These are phyloP conservation scores for Penicillium waksmanii DNA, from an alignment of 495 filamentous ascomycete species.

Conservation along the genomic window DNA sequence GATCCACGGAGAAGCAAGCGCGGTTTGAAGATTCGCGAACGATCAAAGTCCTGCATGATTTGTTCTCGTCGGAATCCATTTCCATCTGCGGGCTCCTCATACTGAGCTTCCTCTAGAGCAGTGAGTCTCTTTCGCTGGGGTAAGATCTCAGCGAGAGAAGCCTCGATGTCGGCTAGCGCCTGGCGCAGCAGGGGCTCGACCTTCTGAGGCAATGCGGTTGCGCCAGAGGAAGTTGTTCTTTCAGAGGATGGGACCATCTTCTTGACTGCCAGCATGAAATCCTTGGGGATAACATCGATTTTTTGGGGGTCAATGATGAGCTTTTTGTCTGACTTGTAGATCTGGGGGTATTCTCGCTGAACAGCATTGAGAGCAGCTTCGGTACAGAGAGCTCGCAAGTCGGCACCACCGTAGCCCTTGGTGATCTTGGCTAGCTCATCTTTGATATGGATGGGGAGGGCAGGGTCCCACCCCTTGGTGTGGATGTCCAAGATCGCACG, in stretches of 20 bases:
- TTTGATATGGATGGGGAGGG: slow-evolving; percentile 76
- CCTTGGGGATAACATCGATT: slow-evolving; percentile 83
- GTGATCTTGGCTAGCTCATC: slow-evolving; percentile 81
- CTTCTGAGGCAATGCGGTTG: slow-evolving; percentile 71
- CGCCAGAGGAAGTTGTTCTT: slow-evolving; percentile 78
- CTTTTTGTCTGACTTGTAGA: slow-evolving; percentile 90
- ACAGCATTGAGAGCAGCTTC: slow-evolving; percentile 99
- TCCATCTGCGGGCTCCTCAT: slow-evolving; percentile 81
- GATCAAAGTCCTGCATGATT: slow-evolving; percentile 89
- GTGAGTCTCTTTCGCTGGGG: slow-evolving; percentile 83
- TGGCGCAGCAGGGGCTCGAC: slow-evolving; percentile 81
- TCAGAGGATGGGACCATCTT: slow-evolving; percentile 96
- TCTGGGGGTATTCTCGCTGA: slow-evolving; percentile 92
- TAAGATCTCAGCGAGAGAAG: slow-evolving; percentile 72
- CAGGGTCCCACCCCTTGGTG: slow-evolving; percentile 88
- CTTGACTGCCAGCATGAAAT: slow-evolving; percentile 96
- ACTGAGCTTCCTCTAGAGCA: slow-evolving; percentile 91
- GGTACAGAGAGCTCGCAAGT: slow-evolving; percentile 90
- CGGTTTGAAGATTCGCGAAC: slow-evolving; percentile 84
- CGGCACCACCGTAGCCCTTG: slow-evolving; percentile 95
- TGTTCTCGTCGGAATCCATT: slow-evolving; percentile 81
- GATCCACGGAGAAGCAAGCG: slow-evolving; percentile 77
- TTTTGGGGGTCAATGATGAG: slow-evolving; percentile 82
- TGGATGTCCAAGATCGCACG: slow-evolving; percentile 92
- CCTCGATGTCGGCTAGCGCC: slow-evolving; percentile 68